Conservation (phyloP, 2,329 filamentous ascomycete genomes). For the Penicillium sp. region DNA sequence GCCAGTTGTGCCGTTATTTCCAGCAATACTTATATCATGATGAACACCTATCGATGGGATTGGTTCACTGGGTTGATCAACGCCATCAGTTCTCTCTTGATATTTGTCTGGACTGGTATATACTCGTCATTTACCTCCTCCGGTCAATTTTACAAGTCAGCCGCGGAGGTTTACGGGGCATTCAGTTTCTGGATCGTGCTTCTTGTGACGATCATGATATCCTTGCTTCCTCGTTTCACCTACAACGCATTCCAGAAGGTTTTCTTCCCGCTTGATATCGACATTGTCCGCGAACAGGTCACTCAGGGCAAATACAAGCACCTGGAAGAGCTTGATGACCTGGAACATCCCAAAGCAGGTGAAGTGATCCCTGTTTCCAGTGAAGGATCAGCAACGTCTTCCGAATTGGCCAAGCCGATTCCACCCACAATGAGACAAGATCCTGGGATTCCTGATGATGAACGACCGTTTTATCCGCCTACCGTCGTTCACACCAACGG, state of each 20-base stretch:
- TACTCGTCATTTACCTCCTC: conserved; percentile 65
- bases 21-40: conserved; percentile 90
- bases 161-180: conserved; percentile 72
- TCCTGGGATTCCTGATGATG: conserved; percentile 75
- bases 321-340: conserved; percentile 57
- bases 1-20: conserved; percentile 79
- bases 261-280: conserved; percentile 86
- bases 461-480: conserved; percentile 88
- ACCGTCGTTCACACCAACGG: conserved; percentile 77
- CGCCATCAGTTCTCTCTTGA: conserved; percentile 73
- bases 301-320: conserved; percentile 77
- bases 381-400: conserved; percentile 40
- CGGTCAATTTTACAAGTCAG: conserved; percentile 71
- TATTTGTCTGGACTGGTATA: conserved; percentile 94
- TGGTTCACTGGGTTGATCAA: conserved; percentile 90
- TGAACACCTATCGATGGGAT: conserved; percentile 98
- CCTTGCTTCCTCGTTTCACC: conserved; percentile 80
- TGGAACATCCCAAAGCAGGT: conserved; percentile 48
- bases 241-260: conserved; percentile 90
- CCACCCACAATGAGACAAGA: conserved; percentile 58
- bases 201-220: conserved; percentile 74
- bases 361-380: conserved; percentile 41
- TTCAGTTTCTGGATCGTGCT: conserved; percentile 85
- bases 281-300: conserved; percentile 93
- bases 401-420: conserved; percentile 48